Evolutionary conservation across 2,329 filamentous ascomycete species (phyloP).

Genomic region (Trichoderma oligosporum): DNA sequence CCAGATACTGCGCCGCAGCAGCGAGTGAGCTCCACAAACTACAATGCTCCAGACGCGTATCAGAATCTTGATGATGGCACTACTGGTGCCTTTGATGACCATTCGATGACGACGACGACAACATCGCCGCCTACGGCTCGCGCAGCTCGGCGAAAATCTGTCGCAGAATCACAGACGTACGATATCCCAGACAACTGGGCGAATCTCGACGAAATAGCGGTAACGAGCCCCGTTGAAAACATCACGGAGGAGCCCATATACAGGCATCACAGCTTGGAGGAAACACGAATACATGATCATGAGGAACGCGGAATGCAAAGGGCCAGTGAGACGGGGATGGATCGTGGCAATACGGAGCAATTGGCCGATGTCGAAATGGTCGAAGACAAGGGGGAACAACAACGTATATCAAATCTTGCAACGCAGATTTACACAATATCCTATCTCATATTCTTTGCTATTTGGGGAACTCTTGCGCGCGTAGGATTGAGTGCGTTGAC

Average conservation of each 20-base stretch:
- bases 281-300: constrained; percentile 17
- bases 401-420: constrained; percentile 44
- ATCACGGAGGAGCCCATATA: constrained; percentile 18
- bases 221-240: constrained; percentile 29
- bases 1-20: constrained; percentile 15
- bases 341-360: not conserved
- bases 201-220: constrained; percentile 43
- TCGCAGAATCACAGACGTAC: constrained; percentile 18
- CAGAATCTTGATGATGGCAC: too few species aligned
- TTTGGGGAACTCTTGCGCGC: constrained; percentile 78
- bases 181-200: constrained; percentile 32
- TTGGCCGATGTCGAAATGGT: not conserved
- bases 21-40: constrained; percentile 16
- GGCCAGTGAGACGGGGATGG: constrained; percentile 20
- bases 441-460: constrained; percentile 79
- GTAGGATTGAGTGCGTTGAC: constrained; percentile 77
- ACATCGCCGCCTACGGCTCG: not conserved
- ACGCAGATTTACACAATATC: constrained; percentile 69
- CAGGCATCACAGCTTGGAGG: constrained; percentile 22
- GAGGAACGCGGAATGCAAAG: constrained; percentile 19
- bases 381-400: constrained; percentile 9
- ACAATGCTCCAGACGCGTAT: constrained; percentile 24
- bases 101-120: not conserved
- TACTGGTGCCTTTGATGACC: too few species aligned
- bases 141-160: not conserved